Base-by-base conservation (phyloP, 805 yeast species). In the Nakazawaea sp. region DNA sequence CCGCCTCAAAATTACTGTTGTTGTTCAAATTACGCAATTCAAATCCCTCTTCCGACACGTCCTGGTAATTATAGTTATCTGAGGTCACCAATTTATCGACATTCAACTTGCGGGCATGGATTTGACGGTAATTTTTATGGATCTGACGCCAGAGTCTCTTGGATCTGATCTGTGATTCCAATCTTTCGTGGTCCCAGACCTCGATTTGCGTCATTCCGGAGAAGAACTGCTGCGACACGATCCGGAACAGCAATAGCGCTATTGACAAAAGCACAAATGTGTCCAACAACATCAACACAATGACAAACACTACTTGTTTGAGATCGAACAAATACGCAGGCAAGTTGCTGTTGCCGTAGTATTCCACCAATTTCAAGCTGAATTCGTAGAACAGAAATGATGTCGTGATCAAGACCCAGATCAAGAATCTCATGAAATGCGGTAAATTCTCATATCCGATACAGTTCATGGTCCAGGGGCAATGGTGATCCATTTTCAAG, bases 391-490 rank as follows among this genome's bases (percentile, higher is more conserved):
- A 51, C 0, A 78, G 71, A 44, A 61, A 66, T 1, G 65, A 62
- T 1, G 81, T 68, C 1, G 78, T 63, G 24, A 68, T 50, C 16
- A 72, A 54, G 2, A 84, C 79, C 83, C 88, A 80, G 9, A 68
- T 48, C 25, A 89, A 50, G 52, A 89, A 89, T 38, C 96, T 63
- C 44, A 83, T 49, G 53, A 89, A 89, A 53, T 85, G 89, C 0
- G 95, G 86, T 55, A 75, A 65, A 51, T 89, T 89, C 0, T 58
- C 55, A 52, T 75, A 77, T 0, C 97, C 97, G 16, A 89, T 90
- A 52, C 96, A 89, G 52, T 85, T 89, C 56, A 75, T 72, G 0
- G 95, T 86, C 96, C 96, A 89, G 0, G 96, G 96, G 53, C 81
- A 66, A 51, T 74, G 78, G 45, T 74, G 81, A 27, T 37, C 40